These are phyloP conservation scores for Ramalina peruviana DNA, from an alignment of 495 filamentous ascomycete species.

Conservation along the genomic window DNA sequence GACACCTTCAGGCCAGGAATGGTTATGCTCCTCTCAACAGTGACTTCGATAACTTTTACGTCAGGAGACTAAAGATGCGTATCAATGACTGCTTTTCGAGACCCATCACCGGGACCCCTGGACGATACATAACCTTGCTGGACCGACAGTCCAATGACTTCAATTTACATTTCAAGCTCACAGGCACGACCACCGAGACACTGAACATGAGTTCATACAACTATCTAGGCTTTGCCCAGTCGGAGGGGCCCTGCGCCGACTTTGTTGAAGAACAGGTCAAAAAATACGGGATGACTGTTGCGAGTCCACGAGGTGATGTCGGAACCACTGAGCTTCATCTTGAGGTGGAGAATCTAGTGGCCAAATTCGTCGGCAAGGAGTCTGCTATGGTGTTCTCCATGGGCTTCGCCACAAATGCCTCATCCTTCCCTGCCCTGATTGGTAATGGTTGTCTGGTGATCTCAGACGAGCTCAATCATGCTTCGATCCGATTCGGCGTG, in stretches of 20 bases:
- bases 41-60: constrained; percentile 98
- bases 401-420: constrained; percentile 92
- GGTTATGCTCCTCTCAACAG: constrained; percentile 95
- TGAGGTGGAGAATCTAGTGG: constrained; percentile 81
- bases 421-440: constrained; percentile 77
- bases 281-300: constrained; percentile 68
- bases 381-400: constrained; percentile 95
- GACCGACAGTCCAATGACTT: constrained; percentile 79
- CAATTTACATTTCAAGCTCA: constrained; percentile 75
- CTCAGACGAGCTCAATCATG: constrained; percentile 94
- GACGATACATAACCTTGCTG: constrained; percentile 80
- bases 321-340: constrained; percentile 78
- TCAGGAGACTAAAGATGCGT: constrained; percentile 76
- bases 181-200: constrained; percentile 86
- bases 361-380: constrained; percentile 84
- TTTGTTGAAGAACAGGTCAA: constrained; percentile 72
- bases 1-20: constrained; percentile 65
- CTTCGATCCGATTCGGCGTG: constrained; percentile 89
- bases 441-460: constrained; percentile 86
- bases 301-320: constrained; percentile 67
- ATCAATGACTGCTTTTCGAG: constrained; percentile 95
- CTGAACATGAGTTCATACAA: constrained; percentile 99
- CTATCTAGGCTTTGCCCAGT: constrained; percentile 96
- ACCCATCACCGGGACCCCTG: constrained; percentile 84
- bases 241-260: constrained; percentile 92